Percentiles rank a stretch among this genome's conserved stretches.
Evolutionary conservation across 192 early-diverging fungal species (phyloP).

Genomic region (Allomyces javanicus): DNA sequence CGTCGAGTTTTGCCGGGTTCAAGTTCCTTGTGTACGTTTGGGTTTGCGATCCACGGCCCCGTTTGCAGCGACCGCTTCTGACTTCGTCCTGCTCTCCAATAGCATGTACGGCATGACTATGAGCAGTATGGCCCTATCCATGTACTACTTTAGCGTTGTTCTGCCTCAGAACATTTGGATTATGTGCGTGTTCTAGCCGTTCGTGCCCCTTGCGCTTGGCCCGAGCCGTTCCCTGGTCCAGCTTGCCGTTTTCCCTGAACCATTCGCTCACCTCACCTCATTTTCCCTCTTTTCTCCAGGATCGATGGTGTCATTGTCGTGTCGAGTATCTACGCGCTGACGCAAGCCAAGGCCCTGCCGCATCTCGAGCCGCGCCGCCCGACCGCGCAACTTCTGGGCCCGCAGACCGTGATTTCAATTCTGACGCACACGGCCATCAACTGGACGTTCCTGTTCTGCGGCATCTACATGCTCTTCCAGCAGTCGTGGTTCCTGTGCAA

Average conservation of each 20-base stretch:
- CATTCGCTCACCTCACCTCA: too few relatives aligned
- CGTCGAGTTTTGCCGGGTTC: constrained; percentile 53
- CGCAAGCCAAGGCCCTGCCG: constrained; percentile 36
- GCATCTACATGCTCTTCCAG: constrained; percentile 37
- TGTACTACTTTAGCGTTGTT: constrained; percentile 59
- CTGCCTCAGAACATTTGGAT: constrained; percentile 54
- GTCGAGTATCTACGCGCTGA: constrained; percentile 39
- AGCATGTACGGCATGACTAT: constrained; percentile 49
- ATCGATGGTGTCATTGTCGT: constrained; percentile 50
- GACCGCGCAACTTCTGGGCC: constrained; percentile 53
- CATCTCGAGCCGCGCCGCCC: constrained; percentile 36
- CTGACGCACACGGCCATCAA: constrained; percentile 51
- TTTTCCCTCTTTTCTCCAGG: too few relatives aligned
- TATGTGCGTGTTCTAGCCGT: too few relatives aligned
- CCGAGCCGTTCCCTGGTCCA: too few relatives aligned
- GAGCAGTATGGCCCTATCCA: constrained; percentile 38
- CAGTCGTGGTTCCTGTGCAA: constrained; percentile 58
- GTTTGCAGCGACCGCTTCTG: not conserved
- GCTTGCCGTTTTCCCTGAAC: too few relatives aligned
- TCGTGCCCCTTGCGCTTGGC: too few relatives aligned
- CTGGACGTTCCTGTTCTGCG: constrained; percentile 34
- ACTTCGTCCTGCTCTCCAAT: not conserved
- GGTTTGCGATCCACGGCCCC: not conserved
- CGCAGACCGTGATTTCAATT: constrained; percentile 46
- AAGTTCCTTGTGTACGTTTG: constrained; percentile 38